Base-by-base conservation (phyloP, 257 asterid species). In the Gentiana macrophylla region DNA sequence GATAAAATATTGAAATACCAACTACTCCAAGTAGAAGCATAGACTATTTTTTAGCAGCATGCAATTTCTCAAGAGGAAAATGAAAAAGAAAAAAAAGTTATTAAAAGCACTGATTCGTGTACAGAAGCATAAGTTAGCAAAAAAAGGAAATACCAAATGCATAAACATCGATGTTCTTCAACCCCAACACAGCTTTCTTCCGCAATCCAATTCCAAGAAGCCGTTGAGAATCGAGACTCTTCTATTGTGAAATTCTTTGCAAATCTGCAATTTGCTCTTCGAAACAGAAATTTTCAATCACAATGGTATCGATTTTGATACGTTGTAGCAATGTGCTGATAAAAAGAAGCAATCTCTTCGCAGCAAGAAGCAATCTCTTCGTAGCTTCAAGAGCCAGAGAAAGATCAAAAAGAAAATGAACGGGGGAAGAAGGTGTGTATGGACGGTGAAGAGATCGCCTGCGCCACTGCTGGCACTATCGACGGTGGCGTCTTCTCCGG, bases 191-290 rank as follows among this genome's bases (percentile, higher is more conserved):
- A 5, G 94, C 79, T 68, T 83, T 87, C 64, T 72, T 70, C 69
- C 94, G 70, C 47, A 85, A 50, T 46, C 98, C 98, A 62, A 83
- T 65, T 51, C 98, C 98, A 36, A 92, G 95, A 41, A 92, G 95
- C 49, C 77, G 74, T 64, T 85, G 97, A 36, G 93, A 73, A 62
- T 81, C 90, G 24, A 15, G 24, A 15, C 24, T 15, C 24, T 15
- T 15, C 24, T 15, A 15, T 15, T 15, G 24, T 15, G 24, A 15
- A 15, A 15, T 15, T 15, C 24, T 15, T 15, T 15, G 24, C 24
- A 15, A 15, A 15, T 15, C 24, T 15, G 24, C 24, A 15, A 15
- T 15, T 15, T 15, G 24, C 24, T 15, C 24, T 15, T 15, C 24
- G 24, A 15, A 15, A 15, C 24, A 15, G 24, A 15, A 15, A 15